Base-by-base conservation (phyloP, 2,329 filamentous ascomycete species). In the Allantophomopsis lycopodina region DNA sequence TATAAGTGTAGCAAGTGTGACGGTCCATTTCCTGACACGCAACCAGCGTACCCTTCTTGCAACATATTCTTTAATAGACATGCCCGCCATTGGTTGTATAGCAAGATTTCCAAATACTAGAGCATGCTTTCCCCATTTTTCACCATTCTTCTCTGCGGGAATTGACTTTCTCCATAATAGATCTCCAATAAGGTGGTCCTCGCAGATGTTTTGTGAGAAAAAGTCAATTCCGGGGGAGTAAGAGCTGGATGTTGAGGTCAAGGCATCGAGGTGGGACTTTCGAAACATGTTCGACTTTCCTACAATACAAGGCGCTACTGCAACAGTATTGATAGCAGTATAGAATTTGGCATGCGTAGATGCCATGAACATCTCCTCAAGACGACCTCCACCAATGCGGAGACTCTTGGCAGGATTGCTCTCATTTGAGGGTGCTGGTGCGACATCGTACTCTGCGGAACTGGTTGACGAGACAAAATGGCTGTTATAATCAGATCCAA, bases 231-330 rank as follows among this genome's bases (percentile, higher is more conserved):
- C 93, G 0, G 62, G 76, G 56, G 49, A 69, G 58, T 51, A 63
- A 42, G 40, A 60, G 48, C 51, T 63, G 49, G 45, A 57, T 52
- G 21, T 52, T 45, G 48, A 65, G 23, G 77, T 79, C 7, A 91
- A 73, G 47, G 73, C 71, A 59, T 95, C 76, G 30, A 98, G 75
- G 52, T 98, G 89, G 0, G 85, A 84, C 45, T 83, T 84, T 43
- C 91, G 83, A 62, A 96, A 98, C 88, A 98, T 96, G 63, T 93
- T 96, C 53, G 86, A 94, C 64, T 98, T 98, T 38, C 91, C 91
- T 16, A 96, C 81, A 42, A 94, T 82, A 60, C 91, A 98, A 7
- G 93, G 91, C 0, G 91, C 91, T 39, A 96, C 64, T 3, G 83
- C 72, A 13, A 95, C 85, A 0, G 85, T 84, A 60, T 96, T 96